phyloP scores from a whole-genome alignment of 441 rosid genomes.

The Jatropha multifida region DNA sequence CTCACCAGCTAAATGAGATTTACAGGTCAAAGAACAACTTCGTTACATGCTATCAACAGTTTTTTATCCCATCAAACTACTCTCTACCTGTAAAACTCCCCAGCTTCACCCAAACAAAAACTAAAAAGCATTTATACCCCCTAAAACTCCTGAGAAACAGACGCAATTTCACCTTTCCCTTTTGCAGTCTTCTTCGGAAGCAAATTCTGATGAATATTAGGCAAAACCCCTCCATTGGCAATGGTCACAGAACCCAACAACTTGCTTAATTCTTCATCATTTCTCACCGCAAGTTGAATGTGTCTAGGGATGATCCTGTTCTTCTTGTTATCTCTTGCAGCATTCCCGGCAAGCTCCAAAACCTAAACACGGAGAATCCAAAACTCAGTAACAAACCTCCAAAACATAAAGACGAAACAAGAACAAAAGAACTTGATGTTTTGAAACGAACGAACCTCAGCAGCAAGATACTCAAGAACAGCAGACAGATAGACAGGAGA shows the following conservation, averaged over 20 bases:
- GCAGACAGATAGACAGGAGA: constrained; percentile 69
- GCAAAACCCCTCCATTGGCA: constrained; percentile 61
- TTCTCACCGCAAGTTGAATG: constrained; percentile 56
- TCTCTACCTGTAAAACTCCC: not conserved
- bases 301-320: constrained; percentile 55
- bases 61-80: not conserved
- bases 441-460: constrained; percentile 39
- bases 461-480: constrained; percentile 65
- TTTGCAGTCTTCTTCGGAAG: constrained; percentile 43
- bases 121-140: not conserved
- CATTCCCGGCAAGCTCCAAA: constrained; percentile 63
- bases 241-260: constrained; percentile 54
- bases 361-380: not conserved
- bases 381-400: not conserved
- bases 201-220: constrained; percentile 49
- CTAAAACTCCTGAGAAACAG: constrained; percentile 53
- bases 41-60: not conserved
- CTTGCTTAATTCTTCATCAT: constrained; percentile 59
- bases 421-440: too few species aligned
- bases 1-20: not conserved
- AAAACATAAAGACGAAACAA: not conserved
- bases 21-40: not conserved
- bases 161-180: constrained; percentile 49
- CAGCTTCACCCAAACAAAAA: not conserved
- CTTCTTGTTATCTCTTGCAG: constrained; percentile 69